phyloP scores from a whole-genome alignment of 2,329 filamentous ascomycete species.

The Chrysoporthe puriensis region DNA sequence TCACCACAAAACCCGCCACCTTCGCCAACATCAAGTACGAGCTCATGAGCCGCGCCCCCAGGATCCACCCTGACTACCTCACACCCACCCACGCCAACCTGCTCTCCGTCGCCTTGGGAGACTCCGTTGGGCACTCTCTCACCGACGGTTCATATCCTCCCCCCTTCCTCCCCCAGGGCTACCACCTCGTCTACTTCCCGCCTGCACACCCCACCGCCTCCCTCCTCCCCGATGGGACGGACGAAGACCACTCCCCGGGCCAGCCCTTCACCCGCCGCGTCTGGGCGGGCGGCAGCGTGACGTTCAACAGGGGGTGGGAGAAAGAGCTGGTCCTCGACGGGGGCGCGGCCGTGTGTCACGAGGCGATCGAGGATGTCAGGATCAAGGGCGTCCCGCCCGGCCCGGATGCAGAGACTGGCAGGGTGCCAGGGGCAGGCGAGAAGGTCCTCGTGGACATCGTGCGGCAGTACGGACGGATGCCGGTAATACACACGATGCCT shows the following conservation, averaged over 20 bases:
- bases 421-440: slow-evolving; percentile 35
- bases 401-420: slow-evolving; percentile 31
- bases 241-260: slow-evolving; percentile 76
- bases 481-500: slow-evolving; percentile 31
- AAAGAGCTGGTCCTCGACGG: slow-evolving; percentile 44
- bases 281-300: slow-evolving; percentile 83
- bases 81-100: slow-evolving; percentile 67
- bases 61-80: slow-evolving; percentile 48
- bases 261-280: slow-evolving; percentile 73
- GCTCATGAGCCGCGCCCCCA: slow-evolving; percentile 31
- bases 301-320: slow-evolving; percentile 48
- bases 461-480: slow-evolving; percentile 47
- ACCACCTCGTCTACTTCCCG: slow-evolving; percentile 90
- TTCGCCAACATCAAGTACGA: slow-evolving; percentile 26
- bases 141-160: not conserved
- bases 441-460: slow-evolving; percentile 57
- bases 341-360: slow-evolving; percentile 47
- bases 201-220: slow-evolving; percentile 62
- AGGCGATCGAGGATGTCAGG: slow-evolving; percentile 47
- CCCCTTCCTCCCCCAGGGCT: slow-evolving; percentile 61
- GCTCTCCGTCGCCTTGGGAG: slow-evolving; percentile 61
- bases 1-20: slow-evolving; percentile 21
- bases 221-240: slow-evolving; percentile 83
- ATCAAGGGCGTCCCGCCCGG: slow-evolving; percentile 29
- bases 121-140: slow-evolving; percentile 29